Conservation (phyloP, 1,139 yeast genomes). For the Blastobotrys illinoisensis region DNA sequence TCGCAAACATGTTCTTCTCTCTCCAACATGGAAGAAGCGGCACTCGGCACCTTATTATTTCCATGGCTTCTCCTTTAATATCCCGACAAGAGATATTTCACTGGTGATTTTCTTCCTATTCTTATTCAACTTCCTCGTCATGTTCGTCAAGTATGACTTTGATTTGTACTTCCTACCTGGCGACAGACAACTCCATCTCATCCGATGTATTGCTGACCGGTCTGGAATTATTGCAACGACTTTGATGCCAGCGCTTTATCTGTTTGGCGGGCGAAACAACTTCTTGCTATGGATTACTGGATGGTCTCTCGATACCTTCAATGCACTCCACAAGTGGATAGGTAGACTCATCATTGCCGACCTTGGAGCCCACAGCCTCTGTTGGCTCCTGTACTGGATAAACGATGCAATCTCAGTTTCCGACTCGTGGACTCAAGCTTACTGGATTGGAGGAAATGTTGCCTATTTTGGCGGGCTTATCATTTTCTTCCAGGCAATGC, state of each 20-base stretch:
- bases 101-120: constrained; percentile 42
- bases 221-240: constrained; percentile 49
- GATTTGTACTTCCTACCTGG: not conserved
- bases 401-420: constrained; percentile 14
- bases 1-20: constrained; percentile 43
- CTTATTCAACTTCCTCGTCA: constrained; percentile 37
- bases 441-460: constrained; percentile 29
- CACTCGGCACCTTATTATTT: constrained; percentile 39
- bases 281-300: constrained; percentile 52
- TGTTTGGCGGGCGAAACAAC: constrained; percentile 62
- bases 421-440: constrained; percentile 25
- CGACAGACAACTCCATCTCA: not conserved
- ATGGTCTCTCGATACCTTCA: constrained; percentile 55
- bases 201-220: constrained; percentile 46
- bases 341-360: constrained; percentile 47
- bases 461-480: constrained; percentile 14
- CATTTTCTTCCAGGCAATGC: constrained; percentile 17
- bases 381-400: constrained; percentile 12
- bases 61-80: constrained; percentile 31
- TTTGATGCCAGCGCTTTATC: constrained; percentile 46
- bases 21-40: constrained; percentile 42
- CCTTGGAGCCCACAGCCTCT: constrained; percentile 30
- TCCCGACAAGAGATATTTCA: constrained; percentile 62
- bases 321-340: constrained; percentile 57
- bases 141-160: constrained; percentile 34